Evolutionary conservation across 768 basidiomycete species (phyloP).

Genomic region (Russula earlei): DNA sequence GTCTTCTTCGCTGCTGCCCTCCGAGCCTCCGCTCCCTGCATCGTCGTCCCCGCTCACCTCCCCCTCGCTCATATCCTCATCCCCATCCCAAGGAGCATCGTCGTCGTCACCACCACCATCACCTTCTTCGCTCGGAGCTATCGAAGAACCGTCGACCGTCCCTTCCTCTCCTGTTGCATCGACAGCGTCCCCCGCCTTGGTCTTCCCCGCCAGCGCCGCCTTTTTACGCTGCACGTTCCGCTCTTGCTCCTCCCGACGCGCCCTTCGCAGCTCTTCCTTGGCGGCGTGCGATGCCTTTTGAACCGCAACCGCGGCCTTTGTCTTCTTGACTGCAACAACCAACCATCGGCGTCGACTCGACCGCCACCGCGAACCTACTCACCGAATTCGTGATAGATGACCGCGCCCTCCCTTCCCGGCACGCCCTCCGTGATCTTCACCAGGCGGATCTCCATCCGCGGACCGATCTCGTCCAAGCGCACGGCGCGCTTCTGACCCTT

Average conservation of each 20-base stretch:
- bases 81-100: constrained; percentile 42
- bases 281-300: constrained; percentile 69
- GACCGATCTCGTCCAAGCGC: constrained; percentile 87
- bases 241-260: constrained; percentile 84
- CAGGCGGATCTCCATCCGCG: constrained; percentile 85
- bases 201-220: constrained; percentile 33
- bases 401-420: constrained; percentile 86
- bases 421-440: constrained; percentile 93
- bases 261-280: constrained; percentile 63
- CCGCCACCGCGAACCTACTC: constrained; percentile 29
- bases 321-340: constrained; percentile 69
- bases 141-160: constrained; percentile 20
- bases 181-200: constrained; percentile 23
- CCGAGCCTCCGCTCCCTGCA: constrained; percentile 26
- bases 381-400: constrained; percentile 95
- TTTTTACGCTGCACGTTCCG: constrained; percentile 84
- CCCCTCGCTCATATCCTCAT: constrained; percentile 55
- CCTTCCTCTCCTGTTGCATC: constrained; percentile 21
- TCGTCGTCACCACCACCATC: constrained; percentile 24
- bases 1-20: constrained; percentile 35
- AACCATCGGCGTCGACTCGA: neutral
- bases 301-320: constrained; percentile 59
- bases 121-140: constrained; percentile 30
- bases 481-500: constrained; percentile 89
- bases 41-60: constrained; percentile 35